phyloP scores from a whole-genome alignment of 2,329 filamentous ascomycete genomes.

The Diplodia sapinea region DNA sequence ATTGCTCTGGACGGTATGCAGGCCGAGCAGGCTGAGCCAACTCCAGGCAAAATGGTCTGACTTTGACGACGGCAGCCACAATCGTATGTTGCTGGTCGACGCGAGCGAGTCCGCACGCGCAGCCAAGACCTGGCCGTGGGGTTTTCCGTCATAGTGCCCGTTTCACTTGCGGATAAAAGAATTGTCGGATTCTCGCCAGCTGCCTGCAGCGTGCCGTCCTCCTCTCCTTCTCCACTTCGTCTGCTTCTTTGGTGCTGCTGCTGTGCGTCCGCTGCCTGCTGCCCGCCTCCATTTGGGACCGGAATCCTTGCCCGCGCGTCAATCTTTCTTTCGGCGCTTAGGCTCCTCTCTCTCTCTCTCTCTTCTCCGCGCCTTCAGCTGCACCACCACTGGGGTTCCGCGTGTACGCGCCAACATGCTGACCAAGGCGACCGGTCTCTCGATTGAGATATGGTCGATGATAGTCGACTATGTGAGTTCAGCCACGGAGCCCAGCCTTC shows the following conservation, averaged over 20 bases:
- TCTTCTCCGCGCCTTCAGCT: neutral
- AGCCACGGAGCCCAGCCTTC: neutral
- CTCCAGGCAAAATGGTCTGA: slow-evolving; percentile 27
- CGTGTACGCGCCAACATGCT: slow-evolving; percentile 38
- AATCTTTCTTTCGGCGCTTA: neutral
- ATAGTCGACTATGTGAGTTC: slow-evolving; percentile 31
- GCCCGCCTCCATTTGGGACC: neutral
- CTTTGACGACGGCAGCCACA: slow-evolving; percentile 27
- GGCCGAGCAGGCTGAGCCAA: slow-evolving; percentile 19
- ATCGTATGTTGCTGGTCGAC: slow-evolving; percentile 19
- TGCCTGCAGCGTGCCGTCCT: neutral
- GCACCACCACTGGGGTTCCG: neutral
- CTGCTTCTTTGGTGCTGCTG: neutral
- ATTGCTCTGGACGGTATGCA: slow-evolving; percentile 26
- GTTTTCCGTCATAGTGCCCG: slow-evolving; percentile 10
- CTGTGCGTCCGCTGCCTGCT: slow-evolving; percentile 1
- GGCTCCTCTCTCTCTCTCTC: neutral
- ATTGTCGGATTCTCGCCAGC: slow-evolving; percentile 11
- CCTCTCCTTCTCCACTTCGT: neutral
- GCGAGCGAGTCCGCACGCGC: slow-evolving; percentile 13
- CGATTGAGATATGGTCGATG: slow-evolving; percentile 41
- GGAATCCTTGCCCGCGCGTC: slow-evolving; percentile 1
- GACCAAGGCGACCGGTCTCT: slow-evolving; percentile 44
- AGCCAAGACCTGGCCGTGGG: slow-evolving; percentile 18
- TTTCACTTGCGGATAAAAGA: slow-evolving; percentile 27